Evolutionary conservation across 2,329 filamentous ascomycete species (phyloP), one percentile per base, ranked within the genome.

Genomic region (Sphaerulina populicola): DNA sequence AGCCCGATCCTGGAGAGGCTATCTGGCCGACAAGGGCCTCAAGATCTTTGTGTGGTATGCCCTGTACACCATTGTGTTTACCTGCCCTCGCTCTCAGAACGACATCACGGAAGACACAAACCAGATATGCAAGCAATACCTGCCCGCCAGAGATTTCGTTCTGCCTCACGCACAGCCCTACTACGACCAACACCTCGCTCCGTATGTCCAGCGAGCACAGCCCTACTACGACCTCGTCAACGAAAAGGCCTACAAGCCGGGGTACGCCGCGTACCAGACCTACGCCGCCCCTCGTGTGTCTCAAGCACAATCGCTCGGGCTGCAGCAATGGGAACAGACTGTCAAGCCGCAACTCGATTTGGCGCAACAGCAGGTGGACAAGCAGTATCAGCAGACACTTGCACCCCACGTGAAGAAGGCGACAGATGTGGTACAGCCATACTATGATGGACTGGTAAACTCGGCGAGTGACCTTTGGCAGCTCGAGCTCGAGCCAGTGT

Each of bases 1-100:
- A 30, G 45, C 39, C 35, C 47, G 48, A 29, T 59, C 58, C 14
- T 60, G 53, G 35, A 52, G 55, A 3, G 57, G 51, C 37, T 65
- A 62, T 61, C 21, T 57, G 23, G 21, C 61, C 33, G 57, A 64
- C 49, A 66, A 66, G 54, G 52, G 41, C 23, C 29, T 60, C 49
- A 67, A 91, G 63, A 69, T 96, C 40, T 69, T 83, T 52, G 85
- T 88, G 15, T 98, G 91, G 91, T 94, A 93, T 67, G 78, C 83
- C 33, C 82, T 97, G 57, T 69, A 89, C 55, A 93, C 86, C 21
- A 73, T 93, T 49, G 71, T 91, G 53, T 86, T 98, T 67, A 81
- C 84, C 55, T 98, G 91, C 68, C 91, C 91, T 10, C 74, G 82
- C 2, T 80, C 79, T 7, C 71, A 83, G 54, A 78, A 83, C 27